These are phyloP conservation scores for Tillandsia leiboldiana DNA, from an alignment of 176 grass and related monocot species.

Conservation along the genomic window DNA sequence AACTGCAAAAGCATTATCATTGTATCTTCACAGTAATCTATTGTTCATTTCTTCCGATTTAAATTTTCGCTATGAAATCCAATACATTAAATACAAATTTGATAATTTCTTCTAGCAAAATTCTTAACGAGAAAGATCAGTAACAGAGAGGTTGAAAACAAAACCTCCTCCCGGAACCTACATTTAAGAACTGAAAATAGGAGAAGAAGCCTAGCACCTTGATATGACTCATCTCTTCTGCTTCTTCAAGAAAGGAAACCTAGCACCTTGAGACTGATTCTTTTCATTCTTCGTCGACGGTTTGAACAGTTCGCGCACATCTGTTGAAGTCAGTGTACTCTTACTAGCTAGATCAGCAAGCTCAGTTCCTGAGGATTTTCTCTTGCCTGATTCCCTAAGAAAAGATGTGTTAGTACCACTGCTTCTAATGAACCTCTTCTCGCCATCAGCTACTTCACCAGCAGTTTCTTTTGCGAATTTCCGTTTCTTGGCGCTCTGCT, in stretches of 20 bases:
- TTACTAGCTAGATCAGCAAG: conserved; percentile 74
- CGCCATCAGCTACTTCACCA: conserved; percentile 22
- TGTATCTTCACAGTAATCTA: too few species aligned
- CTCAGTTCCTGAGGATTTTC: conserved; percentile 35
- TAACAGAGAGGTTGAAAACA: too few species aligned
- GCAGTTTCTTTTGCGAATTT: conserved; percentile 21
- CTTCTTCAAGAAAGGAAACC: conserved; percentile 13
- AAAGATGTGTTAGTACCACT: conserved; percentile 22
- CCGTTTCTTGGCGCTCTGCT: conserved; percentile 20
- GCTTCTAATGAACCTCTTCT: conserved; percentile 34
- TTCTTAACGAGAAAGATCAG: too few species aligned
- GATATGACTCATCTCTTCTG: conserved; percentile 9
- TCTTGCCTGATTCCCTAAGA: conserved; percentile 40
- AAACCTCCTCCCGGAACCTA: too few species aligned
- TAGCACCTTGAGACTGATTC: conserved; percentile 7
- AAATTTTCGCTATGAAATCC: too few species aligned
- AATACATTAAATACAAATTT: too few species aligned
- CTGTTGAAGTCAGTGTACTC: conserved; percentile 48
- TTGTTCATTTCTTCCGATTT: too few species aligned
- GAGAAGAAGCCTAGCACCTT: too few species aligned
- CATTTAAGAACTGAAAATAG: too few species aligned
- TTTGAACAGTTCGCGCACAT: conserved; percentile 63
- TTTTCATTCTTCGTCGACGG: conserved; percentile 33
- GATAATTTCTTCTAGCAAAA: too few species aligned
- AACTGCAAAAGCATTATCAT: too few species aligned